phyloP scores from a whole-genome alignment of 139 green algal genomes.

The Volvox africanus region DNA sequence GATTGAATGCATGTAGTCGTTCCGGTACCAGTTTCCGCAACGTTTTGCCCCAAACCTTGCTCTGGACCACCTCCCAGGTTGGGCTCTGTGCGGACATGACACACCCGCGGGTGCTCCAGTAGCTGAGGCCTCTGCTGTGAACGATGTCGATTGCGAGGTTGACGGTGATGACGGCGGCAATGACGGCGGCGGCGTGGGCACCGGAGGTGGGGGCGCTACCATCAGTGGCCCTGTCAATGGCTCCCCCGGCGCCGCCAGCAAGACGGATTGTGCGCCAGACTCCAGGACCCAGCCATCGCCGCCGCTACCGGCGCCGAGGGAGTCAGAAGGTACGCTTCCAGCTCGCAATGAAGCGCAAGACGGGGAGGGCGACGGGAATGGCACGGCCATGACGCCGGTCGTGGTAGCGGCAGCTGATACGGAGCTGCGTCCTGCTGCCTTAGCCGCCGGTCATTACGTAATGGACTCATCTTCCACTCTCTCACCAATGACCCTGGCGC shows the following conservation, averaged over 20 bases:
- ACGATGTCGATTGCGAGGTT: neutral
- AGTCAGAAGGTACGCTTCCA: too few relatives aligned
- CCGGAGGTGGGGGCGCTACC: too few relatives aligned
- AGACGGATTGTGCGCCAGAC: neutral
- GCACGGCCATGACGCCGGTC: neutral
- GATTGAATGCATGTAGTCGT: too few relatives aligned
- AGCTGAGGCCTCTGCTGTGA: neutral
- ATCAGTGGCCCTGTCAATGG: too few relatives aligned
- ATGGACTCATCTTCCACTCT: too few relatives aligned
- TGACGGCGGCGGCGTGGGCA: neutral
- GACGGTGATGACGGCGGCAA: neutral
- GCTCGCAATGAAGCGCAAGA: too few relatives aligned
- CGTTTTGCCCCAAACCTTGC: too few relatives aligned
- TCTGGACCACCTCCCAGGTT: slow-evolving; percentile 55
- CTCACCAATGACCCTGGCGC: too few relatives aligned
- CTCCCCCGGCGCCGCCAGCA: neutral
- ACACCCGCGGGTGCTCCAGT: slow-evolving; percentile 46
- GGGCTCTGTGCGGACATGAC: slow-evolving; percentile 83
- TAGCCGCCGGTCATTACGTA: neutral
- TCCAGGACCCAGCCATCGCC: too few relatives aligned
- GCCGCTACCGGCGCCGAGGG: too few relatives aligned
- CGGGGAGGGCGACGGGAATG: too few relatives aligned
- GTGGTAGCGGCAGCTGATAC: neutral
- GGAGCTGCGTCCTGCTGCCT: neutral
- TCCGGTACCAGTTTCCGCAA: too few relatives aligned